Evolutionary conservation across 2,329 filamentous ascomycete species (phyloP).

Genomic region (Hymenoscyphus occultus): DNA sequence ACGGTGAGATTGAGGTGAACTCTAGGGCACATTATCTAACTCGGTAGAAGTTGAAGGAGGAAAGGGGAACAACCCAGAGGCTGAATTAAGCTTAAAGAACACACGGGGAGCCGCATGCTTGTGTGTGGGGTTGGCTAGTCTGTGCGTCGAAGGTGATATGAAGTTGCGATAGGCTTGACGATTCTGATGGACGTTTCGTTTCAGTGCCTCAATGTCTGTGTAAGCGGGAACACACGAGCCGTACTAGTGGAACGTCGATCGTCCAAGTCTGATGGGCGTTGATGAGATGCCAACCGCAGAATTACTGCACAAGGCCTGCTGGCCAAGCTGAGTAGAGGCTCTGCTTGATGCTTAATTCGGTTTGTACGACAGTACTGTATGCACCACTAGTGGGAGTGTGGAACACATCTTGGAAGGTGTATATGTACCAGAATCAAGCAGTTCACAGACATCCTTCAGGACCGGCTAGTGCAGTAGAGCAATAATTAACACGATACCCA

Average conservation of each 20-base stretch:
- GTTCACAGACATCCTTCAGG: too few species aligned
- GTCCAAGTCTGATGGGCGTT: not conserved
- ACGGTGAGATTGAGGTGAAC: not conserved
- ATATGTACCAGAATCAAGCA: too few species aligned
- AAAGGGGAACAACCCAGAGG: not conserved
- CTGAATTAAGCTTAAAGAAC: not conserved
- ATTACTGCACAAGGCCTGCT: too few species aligned
- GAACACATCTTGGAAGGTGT: too few species aligned
- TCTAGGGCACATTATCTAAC: not conserved
- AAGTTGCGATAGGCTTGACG: not conserved
- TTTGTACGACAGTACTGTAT: too few species aligned
- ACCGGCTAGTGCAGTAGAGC: too few species aligned
- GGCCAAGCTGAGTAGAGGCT: too few species aligned
- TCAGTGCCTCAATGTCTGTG: not conserved
- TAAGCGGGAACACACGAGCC: not conserved
- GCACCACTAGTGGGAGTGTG: too few species aligned
- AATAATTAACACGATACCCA: too few species aligned
- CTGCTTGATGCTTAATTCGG: too few species aligned
- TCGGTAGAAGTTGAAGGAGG: not conserved
- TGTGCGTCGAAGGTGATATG: not conserved
- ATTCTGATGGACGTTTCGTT: conserved; percentile 3
- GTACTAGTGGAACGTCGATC: not conserved
- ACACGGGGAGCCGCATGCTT: not conserved
- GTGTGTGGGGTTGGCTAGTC: not conserved
- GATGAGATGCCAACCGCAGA: not conserved